Conservation (phyloP, 169 alveolate species). For the Cyclospora cayetanensis region DNA sequence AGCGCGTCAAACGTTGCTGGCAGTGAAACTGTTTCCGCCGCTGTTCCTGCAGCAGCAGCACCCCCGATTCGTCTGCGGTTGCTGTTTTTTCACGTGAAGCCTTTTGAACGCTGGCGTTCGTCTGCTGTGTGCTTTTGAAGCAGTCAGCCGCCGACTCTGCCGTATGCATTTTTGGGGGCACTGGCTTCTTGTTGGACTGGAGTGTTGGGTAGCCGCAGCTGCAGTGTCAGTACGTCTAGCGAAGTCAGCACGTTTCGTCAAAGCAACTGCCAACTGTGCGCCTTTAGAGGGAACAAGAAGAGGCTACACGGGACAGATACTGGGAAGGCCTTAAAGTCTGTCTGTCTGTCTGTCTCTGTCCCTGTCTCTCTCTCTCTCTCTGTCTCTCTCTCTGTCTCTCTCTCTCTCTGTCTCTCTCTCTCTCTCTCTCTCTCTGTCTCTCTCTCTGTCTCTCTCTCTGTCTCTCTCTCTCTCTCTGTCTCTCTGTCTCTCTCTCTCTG, state of each 20-base stretch:
- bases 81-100: background rate
- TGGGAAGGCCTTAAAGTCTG: no score
- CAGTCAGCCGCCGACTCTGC: background rate
- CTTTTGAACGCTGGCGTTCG: background rate
- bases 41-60: constrained; percentile 49
- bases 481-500: background rate
- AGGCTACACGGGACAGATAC: no score
- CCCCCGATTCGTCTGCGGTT: background rate
- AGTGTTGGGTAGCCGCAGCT: no score
- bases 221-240: no score
- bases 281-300: no score
- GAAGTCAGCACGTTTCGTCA: no score
- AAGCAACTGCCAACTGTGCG: no score
- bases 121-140: background rate
- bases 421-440: background rate
- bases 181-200: no score
- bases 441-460: background rate
- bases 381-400: background rate
- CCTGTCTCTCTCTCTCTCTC: background rate
- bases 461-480: background rate
- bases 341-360: background rate
- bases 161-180: no score
- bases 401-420: background rate
- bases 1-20: background rate
- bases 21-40: background rate